Evolutionary conservation across 2,329 filamentous ascomycete species (phyloP).

Genomic region (Nemania diffusa): DNA sequence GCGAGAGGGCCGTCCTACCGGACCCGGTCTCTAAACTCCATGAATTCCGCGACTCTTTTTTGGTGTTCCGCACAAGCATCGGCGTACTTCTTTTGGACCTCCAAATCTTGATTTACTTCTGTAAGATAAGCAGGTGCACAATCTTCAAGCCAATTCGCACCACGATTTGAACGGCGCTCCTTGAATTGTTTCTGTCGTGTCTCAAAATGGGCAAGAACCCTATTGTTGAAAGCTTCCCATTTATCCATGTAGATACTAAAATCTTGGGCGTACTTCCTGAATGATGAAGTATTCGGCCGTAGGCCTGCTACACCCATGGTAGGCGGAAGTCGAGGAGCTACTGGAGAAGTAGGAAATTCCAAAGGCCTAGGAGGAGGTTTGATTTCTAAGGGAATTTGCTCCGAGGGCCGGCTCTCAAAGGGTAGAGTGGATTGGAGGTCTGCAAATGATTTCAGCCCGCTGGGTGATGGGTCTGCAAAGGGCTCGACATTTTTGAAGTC

Average conservation of each 20-base stretch:
- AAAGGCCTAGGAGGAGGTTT: constrained; percentile 53
- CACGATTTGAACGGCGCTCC: constrained; percentile 54
- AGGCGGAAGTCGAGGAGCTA: constrained; percentile 60
- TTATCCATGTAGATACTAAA: constrained; percentile 65
- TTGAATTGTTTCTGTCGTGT: constrained; percentile 60
- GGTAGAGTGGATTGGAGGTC: constrained; percentile 68
- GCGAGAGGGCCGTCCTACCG: constrained; percentile 43
- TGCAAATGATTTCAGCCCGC: constrained; percentile 63
- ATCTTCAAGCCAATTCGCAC: constrained; percentile 59
- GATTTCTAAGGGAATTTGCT: constrained; percentile 51
- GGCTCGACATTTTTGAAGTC: constrained; percentile 68
- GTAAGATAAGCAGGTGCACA: constrained; percentile 66
- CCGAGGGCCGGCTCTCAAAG: constrained; percentile 64
- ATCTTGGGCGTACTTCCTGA: constrained; percentile 62
- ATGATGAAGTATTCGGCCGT: constrained; percentile 56
- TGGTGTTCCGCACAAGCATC: constrained; percentile 70
- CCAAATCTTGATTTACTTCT: constrained; percentile 72
- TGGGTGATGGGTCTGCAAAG: constrained; percentile 56
- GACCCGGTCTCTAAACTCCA: constrained; percentile 58
- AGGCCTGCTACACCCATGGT: constrained; percentile 56
- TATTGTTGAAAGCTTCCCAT: constrained; percentile 63
- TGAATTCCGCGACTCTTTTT: constrained; percentile 67
- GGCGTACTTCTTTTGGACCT: constrained; percentile 69
- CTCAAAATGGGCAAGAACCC: constrained; percentile 66
- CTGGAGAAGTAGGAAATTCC: constrained; percentile 60